These are phyloP conservation scores for Coix lacrymajobi DNA, from an alignment of 176 grass and related monocot genomes.

Conservation along the genomic window DNA sequence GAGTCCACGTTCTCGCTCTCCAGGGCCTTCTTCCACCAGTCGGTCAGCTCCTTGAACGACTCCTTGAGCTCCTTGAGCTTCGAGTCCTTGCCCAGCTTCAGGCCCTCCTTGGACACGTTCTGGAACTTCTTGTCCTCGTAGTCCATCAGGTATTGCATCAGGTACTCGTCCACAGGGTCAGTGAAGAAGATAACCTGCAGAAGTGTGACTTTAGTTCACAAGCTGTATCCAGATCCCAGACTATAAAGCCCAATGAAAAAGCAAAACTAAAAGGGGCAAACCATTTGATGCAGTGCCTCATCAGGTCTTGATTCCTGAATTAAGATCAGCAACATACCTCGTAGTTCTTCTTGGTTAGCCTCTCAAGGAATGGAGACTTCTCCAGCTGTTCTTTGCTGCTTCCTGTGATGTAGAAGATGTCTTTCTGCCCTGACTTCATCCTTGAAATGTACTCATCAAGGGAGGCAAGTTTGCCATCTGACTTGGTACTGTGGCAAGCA, in stretches of 20 bases:
- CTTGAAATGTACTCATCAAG: conserved; percentile 97
- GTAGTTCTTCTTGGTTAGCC: conserved; percentile 90
- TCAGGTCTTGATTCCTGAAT: background rate
- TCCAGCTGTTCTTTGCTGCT: conserved; percentile 94
- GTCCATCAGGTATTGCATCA: conserved; percentile 99
- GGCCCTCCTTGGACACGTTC: conserved; percentile 96
- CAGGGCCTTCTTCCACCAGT: conserved; percentile 91
- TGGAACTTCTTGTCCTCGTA: conserved; percentile 99
- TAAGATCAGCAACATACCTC: conserved; percentile 46
- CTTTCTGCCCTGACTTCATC: conserved; percentile 93
- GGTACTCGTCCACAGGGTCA: conserved; percentile 87
- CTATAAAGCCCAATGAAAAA: background rate
- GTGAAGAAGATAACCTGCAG: conserved; percentile 94
- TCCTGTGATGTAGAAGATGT: conserved; percentile 96
- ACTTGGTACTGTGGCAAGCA: conserved; percentile 71
- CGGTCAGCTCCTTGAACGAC: conserved; percentile 85
- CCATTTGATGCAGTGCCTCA: background rate
- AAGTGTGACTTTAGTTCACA: background rate
- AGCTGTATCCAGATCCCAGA: background rate
- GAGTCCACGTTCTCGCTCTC: conserved; percentile 82
- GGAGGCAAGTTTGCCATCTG: conserved; percentile 92
- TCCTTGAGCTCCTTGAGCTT: conserved; percentile 97
- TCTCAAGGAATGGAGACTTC: conserved; percentile 98
- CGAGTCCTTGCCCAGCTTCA: conserved; percentile 90
- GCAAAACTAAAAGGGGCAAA: background rate